Percentiles rank a stretch among this genome's conserved stretches.
phyloP scores from a whole-genome alignment of 1,284 basidiomycete genomes.

The Ustilago trichophora region DNA sequence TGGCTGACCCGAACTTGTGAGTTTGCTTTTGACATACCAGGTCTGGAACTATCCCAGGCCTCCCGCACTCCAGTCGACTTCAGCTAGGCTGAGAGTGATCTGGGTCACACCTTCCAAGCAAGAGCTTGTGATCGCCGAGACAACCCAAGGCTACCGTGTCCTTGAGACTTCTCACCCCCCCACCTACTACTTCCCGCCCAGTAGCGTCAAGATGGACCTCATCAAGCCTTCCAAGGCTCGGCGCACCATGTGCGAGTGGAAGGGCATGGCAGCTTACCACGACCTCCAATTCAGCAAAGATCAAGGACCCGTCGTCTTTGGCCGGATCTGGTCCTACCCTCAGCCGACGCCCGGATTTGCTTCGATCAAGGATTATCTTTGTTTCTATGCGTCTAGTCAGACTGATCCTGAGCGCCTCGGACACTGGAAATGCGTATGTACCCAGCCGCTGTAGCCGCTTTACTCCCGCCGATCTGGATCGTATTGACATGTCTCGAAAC shows the following conservation, averaged over 20 bases:
- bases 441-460: too few relatives aligned
- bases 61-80: conserved; percentile 53
- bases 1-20: too few relatives aligned
- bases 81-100: conserved; percentile 54
- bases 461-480: too few relatives aligned
- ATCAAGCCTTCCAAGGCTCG: conserved; percentile 50
- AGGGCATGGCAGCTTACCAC: conserved; percentile 59
- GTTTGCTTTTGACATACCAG: too few relatives aligned
- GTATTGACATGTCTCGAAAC: not conserved
- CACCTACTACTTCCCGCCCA: conserved; percentile 60
- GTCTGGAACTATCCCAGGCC: conserved; percentile 65
- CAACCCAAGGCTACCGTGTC: conserved; percentile 58
- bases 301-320: conserved; percentile 35
- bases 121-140: conserved; percentile 59
- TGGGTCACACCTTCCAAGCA: conserved; percentile 52
- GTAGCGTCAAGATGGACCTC: conserved; percentile 44
- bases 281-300: conserved; percentile 50
- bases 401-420: conserved; percentile 49
- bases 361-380: conserved; percentile 60
- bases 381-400: conserved; percentile 60
- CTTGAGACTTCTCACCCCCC: conserved; percentile 63
- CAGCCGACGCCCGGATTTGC: conserved; percentile 49
- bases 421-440: conserved; percentile 54
- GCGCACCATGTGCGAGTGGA: conserved; percentile 64
- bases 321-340: conserved; percentile 61